Percentiles rank a stretch among this genome's conserved stretches.
phyloP scores from a whole-genome alignment of 2,329 filamentous ascomycete species.

The Lecanicillium sp. region DNA sequence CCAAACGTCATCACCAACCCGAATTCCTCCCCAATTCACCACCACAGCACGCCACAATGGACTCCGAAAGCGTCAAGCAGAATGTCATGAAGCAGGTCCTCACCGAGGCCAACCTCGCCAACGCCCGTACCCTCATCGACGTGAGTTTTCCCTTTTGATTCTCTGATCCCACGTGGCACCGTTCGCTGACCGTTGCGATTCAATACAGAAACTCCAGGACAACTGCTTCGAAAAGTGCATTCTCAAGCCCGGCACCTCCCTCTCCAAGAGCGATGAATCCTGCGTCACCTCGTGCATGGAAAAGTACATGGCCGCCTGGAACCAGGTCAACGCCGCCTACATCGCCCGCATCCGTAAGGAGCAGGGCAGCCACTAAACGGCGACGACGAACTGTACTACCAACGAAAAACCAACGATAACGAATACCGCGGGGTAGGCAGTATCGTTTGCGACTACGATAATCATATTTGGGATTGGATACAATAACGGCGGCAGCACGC shows the following conservation, averaged over 20 bases:
- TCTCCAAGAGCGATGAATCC: slow-evolving; percentile 61
- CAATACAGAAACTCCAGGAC: slow-evolving; percentile 65
- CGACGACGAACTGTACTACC: not conserved
- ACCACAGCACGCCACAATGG: slow-evolving; percentile 36
- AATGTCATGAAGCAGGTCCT: slow-evolving; percentile 60
- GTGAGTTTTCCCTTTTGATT: slow-evolving; percentile 35
- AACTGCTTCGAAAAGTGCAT: slow-evolving; percentile 77
- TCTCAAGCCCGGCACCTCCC: slow-evolving; percentile 58
- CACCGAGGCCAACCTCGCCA: slow-evolving; percentile 58
- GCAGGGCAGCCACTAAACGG: slow-evolving; percentile 27
- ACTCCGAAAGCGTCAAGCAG: slow-evolving; percentile 53
- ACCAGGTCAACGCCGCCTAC: slow-evolving; percentile 64
- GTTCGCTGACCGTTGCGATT: slow-evolving; percentile 1
- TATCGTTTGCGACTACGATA: no score
- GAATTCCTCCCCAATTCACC: no score
- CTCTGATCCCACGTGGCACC: not conserved
- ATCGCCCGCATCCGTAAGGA: slow-evolving; percentile 58
- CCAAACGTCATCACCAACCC: no score
- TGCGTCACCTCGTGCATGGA: slow-evolving; percentile 76
- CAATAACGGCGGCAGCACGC: not conserved
- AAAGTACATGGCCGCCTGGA: slow-evolving; percentile 79
- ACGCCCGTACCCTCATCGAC: slow-evolving; percentile 64
- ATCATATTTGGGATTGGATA: no score
- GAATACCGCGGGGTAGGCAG: slow-evolving; percentile 1
- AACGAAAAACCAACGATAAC: slow-evolving; percentile 1